Base-by-base conservation (phyloP, 1,284 basidiomycete genomes). In the Boletus semigastroideus region DNA sequence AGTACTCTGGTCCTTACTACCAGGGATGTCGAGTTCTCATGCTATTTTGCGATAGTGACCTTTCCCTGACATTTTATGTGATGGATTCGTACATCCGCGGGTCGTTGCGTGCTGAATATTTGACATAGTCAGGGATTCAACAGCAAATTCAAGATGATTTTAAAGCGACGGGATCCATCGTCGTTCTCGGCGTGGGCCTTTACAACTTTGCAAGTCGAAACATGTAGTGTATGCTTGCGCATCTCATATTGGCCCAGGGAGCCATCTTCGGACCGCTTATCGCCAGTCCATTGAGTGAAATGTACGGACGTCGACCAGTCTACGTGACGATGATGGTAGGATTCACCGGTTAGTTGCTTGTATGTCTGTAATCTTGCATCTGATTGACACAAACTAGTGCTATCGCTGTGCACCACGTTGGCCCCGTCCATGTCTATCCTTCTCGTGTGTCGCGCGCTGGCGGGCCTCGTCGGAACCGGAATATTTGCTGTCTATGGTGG, bases 401-500 rank as follows among this genome's bases (percentile, higher is more conserved):
- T 66, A 5, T 66, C 60, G 19, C 42, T 67, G 27, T 57, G 51
- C 28, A 44, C 64, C 0, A 49, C 66, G 8, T 9, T 66, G 19
- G 51, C 64, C 25, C 64, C 66, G 9, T 53, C 65, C 5, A 51
- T 66, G 22, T 25, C 13, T 17, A 19, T 45, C 27, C 40, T 66
- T 20, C 50, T 66, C 1, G 30, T 12, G 5, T 65, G 38, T 12
- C 63, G 63, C 13, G 37, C 48, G 7, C 45, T 65, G 5, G 58
- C 64, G 1, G 64, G 65, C 8, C 34, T 65, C 1, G 4, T 68
- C 13, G 64, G 66, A 6, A 63, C 66, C 1, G 56, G 42, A 4
- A 54, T 66, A 34, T 68, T 68, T 48, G 52, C 64, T 8, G 45
- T 68, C n/a, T 65, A 65, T 30, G 64, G 64, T 0, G 65, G 64